Evolutionary conservation across 495 filamentous ascomycete genomes (phyloP).

Genomic region (Penicillium diatomitis): DNA sequence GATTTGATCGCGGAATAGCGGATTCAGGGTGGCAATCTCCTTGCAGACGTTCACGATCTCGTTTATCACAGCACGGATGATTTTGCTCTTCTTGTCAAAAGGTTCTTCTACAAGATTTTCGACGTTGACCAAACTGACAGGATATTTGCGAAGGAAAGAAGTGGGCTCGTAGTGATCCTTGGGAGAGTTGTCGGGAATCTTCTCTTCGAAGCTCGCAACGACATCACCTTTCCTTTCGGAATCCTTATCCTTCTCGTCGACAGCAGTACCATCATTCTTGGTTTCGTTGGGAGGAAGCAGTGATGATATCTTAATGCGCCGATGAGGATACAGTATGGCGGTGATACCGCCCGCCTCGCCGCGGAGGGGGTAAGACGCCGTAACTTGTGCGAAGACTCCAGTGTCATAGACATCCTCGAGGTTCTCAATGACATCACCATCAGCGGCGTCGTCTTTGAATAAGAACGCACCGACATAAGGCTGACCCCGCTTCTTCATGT

Average conservation of each 20-base stretch:
- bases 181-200: conserved; percentile 27
- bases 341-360: conserved; percentile 74
- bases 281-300: conserved; percentile 58
- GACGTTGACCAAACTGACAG: conserved; percentile 86
- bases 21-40: conserved; percentile 86
- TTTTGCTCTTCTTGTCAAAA: conserved; percentile 75
- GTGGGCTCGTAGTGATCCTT: conserved; percentile 73
- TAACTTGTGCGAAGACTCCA: conserved; percentile 96
- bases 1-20: conserved; percentile 95
- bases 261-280: conserved; percentile 22
- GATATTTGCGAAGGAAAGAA: conserved; percentile 80
- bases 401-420: conserved; percentile 86
- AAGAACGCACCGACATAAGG: conserved; percentile 96
- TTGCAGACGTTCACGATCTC: conserved; percentile 99
- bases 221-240: conserved; percentile 80
- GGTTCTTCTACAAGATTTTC: conserved; percentile 86
- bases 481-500: conserved; percentile 96
- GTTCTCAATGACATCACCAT: conserved; percentile 83
- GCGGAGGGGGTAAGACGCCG: conserved; percentile 81
- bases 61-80: conserved; percentile 83
- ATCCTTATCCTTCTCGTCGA: conserved; percentile 43
- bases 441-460: conserved; percentile 90
- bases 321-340: conserved; percentile 90
- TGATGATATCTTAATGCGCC: conserved; percentile 80
- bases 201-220: conserved; percentile 95